A percentile compares a stretch with the other conserved stretches of the same genome.
Conservation (phyloP, 2,329 filamentous ascomycete genomes). For the Phoma herbarum region DNA sequence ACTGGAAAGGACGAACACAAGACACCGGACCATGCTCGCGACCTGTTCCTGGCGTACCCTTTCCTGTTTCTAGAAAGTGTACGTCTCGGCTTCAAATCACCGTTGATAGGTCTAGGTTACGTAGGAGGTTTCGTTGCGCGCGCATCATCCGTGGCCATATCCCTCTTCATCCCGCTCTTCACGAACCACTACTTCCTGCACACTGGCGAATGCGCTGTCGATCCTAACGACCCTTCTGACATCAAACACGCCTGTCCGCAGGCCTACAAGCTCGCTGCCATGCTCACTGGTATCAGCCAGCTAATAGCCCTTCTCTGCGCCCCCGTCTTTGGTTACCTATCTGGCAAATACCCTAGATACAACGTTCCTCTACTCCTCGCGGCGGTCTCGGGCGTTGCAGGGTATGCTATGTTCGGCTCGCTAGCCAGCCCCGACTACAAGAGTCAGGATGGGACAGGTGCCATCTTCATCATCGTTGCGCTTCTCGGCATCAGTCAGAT, state of each 20-base stretch:
- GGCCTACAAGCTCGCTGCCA: slow-evolving; percentile 87
- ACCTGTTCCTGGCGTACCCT: slow-evolving; percentile 65
- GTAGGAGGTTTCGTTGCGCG: slow-evolving; percentile 93
- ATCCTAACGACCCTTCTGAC: slow-evolving; percentile 60
- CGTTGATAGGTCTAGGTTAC: slow-evolving; percentile 85
- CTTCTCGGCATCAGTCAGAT: slow-evolving; percentile 93
- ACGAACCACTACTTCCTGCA: slow-evolving; percentile 89
- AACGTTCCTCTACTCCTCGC: slow-evolving; percentile 79
- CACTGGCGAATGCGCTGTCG: slow-evolving; percentile 76
- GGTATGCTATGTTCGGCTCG: slow-evolving; percentile 80
- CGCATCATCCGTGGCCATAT: slow-evolving; percentile 93
- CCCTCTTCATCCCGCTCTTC: slow-evolving; percentile 91
- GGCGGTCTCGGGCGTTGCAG: slow-evolving; percentile 76
- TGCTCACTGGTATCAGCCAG: slow-evolving; percentile 89
- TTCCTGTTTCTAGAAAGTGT: slow-evolving; percentile 54
- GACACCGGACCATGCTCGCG: slow-evolving; percentile 54
- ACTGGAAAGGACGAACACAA: slow-evolving; percentile 40
- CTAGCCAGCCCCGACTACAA: slow-evolving; percentile 79
- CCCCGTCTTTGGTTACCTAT: slow-evolving; percentile 85
- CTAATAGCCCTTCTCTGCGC: slow-evolving; percentile 84
- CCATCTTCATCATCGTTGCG: slow-evolving; percentile 78
- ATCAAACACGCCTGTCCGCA: slow-evolving; percentile 85
- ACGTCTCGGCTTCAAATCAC: slow-evolving; percentile 74
- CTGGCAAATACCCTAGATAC: slow-evolving; percentile 69
- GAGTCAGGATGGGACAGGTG: slow-evolving; percentile 71